Base-by-base conservation (phyloP, 768 basidiomycete species). In the Naganishia vishniacii region DNA sequence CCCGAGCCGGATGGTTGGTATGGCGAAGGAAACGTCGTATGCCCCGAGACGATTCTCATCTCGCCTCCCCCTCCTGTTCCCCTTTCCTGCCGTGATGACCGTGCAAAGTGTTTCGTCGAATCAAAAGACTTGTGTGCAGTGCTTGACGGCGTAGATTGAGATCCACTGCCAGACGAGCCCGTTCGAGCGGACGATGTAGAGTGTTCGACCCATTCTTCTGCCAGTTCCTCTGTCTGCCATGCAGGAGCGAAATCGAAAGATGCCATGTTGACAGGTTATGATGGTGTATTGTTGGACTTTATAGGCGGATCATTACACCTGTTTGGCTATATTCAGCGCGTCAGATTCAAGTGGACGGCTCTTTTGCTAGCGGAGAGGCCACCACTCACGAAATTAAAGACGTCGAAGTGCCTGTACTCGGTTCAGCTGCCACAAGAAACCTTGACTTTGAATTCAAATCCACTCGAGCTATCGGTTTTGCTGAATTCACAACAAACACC, bases 181-280 rank as follows among this genome's bases (percentile, higher is more conserved):
- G 53, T 34, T 18, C 20, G 31, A 7, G 48, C 48, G 48, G 48
- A 32, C 3, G 53, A 56, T 9, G 53, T 34, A 78, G 67, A 53
- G 13, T 45, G 79, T 44, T 91, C 89, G 64, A 88, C 81, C 91
- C 91, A 95, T 80, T 93, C 91, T 69, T 93, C 91, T 65, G 85
- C 86, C 7, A 95, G 83, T 73, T 93, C 91, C 60, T 89, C 88
- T 0, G 89, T 77, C 62, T 75, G 73, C 77, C 77, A 78, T 28
- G 68, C 74, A 23, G 76, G 75, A 0, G 67, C 66, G 29, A 31
- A 32, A 1, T 6, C 28, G 18, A 25, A 18, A n/a, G 23, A 6
- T 46, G 45, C 45, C 45, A 46, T 46, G 9, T 37, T 37, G 34
- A 20, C n/a, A n/a, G 42, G 42, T 44, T 8, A 44, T 37, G 7